Base-by-base conservation (phyloP, 2,329 filamentous ascomycete species). In the Bretziella fagacearum region DNA sequence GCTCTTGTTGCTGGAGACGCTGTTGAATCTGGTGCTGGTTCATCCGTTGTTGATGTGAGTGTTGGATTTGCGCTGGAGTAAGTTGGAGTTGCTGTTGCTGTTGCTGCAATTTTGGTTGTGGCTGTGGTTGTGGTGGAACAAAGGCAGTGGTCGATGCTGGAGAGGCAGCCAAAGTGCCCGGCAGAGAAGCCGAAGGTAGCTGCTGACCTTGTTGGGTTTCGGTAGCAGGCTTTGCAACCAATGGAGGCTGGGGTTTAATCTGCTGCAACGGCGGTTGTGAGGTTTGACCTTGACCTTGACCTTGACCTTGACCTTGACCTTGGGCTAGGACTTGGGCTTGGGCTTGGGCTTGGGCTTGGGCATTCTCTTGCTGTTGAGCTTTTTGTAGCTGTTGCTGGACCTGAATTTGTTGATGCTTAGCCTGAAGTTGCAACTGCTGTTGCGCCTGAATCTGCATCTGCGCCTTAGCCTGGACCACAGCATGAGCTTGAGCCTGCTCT, bases 401-500 rank as follows among this genome's bases (percentile, higher is more conserved):
- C 20, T 36, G 30, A n/a, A n/a, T n/a, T 8, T 35, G 29, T 29
- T 44, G 26, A 33, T 30, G 29, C 18, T 35, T 30, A 23, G 26
- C 29, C 13, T 44, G 32, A 20, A 33, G 42, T 4, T 39, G 35
- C 20, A 39, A 8, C 18, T 39, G 35, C 35, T 39, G 35, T 18
- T 39, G 40, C 23, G 33, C 32, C 27, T 40, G 45, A 13, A 25
- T n/a, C 23, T 47, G 45, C n/a, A 27, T 42, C n/a, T 48, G 46
- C 3, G 46, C 46, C 32, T 48, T 43, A 33, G 41, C 46, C 25
- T 48, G 46, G 6, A 40, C 29, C 18, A 42, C 18, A 1, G 37
- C 46, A 35, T 48, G 46, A 15, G 44, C 44, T 30, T 46, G 44
- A 3, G 44, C 44, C 7, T 46, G 44, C 15, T 48, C 46, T 6